These are phyloP conservation scores for Trypanosomatidae sp. DNA, from an alignment of 208 protist genomes.

Conservation along the genomic window DNA sequence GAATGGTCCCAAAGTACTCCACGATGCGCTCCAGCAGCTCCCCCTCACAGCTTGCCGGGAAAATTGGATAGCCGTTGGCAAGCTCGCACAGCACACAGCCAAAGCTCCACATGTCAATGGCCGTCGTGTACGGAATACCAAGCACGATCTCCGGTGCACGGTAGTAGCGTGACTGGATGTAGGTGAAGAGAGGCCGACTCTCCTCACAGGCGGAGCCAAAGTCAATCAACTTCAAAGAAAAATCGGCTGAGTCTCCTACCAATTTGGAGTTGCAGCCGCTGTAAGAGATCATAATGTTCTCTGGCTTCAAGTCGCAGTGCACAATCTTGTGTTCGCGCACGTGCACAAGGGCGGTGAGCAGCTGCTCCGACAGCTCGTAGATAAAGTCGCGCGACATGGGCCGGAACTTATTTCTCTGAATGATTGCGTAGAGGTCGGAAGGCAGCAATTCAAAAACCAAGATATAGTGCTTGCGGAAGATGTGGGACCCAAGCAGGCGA, in stretches of 20 bases:
- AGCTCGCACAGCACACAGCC: slow-evolving; percentile 94
- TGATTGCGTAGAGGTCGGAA: slow-evolving; percentile 69
- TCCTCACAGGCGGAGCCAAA: slow-evolving; percentile 97
- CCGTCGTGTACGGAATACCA: slow-evolving; percentile 76
- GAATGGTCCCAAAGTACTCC: slow-evolving; percentile 82
- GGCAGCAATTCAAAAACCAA: slow-evolving; percentile 80
- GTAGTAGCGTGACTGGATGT: slow-evolving; percentile 94
- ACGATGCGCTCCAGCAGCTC: slow-evolving; percentile 85
- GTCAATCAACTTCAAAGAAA: slow-evolving; percentile 97
- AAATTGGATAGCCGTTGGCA: slow-evolving; percentile 91
- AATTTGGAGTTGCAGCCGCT: not conserved
- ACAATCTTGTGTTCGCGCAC: slow-evolving; percentile 82
- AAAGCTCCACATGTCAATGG: slow-evolving; percentile 94
- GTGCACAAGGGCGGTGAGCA: slow-evolving; percentile 72
- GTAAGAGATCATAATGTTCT: slow-evolving; percentile 94
- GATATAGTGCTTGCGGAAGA: slow-evolving; percentile 77
- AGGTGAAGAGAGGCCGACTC: slow-evolving; percentile 92
- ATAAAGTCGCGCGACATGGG: slow-evolving; percentile 77
- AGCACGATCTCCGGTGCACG: slow-evolving; percentile 92
- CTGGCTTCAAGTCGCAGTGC: slow-evolving; percentile 97
- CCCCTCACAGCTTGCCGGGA: slow-evolving; percentile 81
- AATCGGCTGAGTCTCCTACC: slow-evolving; percentile 17
- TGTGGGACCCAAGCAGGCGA: slow-evolving; percentile 53
- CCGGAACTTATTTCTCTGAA: slow-evolving; percentile 69
- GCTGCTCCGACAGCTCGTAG: slow-evolving; percentile 63